Evolutionary conservation across 2,329 filamentous ascomycete genomes (phyloP).

Genomic region (Cladosporium sp.): DNA sequence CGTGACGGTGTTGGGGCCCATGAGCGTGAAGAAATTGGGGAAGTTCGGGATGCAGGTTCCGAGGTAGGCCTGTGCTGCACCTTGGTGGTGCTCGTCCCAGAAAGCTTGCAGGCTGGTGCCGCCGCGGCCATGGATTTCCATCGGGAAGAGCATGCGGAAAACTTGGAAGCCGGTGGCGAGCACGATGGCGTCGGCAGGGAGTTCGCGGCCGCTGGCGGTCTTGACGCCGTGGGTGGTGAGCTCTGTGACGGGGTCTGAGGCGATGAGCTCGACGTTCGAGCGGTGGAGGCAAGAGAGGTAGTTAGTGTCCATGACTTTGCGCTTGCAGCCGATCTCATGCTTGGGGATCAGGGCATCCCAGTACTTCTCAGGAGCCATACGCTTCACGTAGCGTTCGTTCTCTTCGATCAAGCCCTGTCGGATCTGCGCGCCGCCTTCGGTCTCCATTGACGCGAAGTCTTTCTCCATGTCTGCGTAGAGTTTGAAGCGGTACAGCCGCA

Average conservation of each 20-base stretch:
- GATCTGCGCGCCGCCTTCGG: slow-evolving; percentile 40
- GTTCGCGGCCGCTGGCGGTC: slow-evolving; percentile 26
- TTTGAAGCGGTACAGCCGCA: slow-evolving; percentile 46
- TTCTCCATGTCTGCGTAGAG: slow-evolving; percentile 48
- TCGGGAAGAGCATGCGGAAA: slow-evolving; percentile 39
- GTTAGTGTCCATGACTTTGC: slow-evolving; percentile 54
- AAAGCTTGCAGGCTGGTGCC: slow-evolving; percentile 26
- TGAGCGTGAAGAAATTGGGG: slow-evolving; percentile 38
- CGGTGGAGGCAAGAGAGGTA: slow-evolving; percentile 42
- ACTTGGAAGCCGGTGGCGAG: slow-evolving; percentile 48
- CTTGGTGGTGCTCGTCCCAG: slow-evolving; percentile 32
- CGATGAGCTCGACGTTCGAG: slow-evolving; percentile 33
- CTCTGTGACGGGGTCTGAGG: slow-evolving; percentile 35
- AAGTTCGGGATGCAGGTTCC: slow-evolving; percentile 33
- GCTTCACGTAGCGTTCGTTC: slow-evolving; percentile 46
- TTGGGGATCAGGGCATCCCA: slow-evolving; percentile 58
- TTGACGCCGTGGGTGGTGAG: slow-evolving; percentile 38
- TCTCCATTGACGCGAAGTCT: slow-evolving; percentile 46
- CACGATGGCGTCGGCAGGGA: slow-evolving; percentile 41
- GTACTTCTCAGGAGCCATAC: slow-evolving; percentile 46
- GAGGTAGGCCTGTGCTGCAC: slow-evolving; percentile 31
- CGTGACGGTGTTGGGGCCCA: slow-evolving; percentile 28
- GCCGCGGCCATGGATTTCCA: slow-evolving; percentile 43
- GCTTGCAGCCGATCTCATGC: slow-evolving; percentile 65
- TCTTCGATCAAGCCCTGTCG: slow-evolving; percentile 40